Conservation (phyloP, 352 stramenopile species). For the Phytophthora sp. region DNA sequence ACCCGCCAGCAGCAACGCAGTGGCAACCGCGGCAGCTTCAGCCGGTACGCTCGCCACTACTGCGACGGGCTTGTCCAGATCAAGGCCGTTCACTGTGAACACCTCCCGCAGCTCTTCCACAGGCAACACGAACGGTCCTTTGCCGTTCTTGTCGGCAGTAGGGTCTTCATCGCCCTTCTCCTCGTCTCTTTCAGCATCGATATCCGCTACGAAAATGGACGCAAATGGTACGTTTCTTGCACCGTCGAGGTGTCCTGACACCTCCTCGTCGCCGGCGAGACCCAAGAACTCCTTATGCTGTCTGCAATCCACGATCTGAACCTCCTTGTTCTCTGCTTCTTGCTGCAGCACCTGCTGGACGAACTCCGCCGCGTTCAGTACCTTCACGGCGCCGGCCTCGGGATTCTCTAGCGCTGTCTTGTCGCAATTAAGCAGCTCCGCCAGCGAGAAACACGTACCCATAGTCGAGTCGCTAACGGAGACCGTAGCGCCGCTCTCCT, state of each 20-base stretch:
- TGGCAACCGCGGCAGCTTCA: conserved; percentile 72
- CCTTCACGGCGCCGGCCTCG: conserved; percentile 24
- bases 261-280: conserved; percentile 38
- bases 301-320: conserved; percentile 64
- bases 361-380: conserved; percentile 35
- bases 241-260: conserved; percentile 62
- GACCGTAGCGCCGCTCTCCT: conserved; percentile 26
- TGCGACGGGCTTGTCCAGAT: conserved; percentile 43
- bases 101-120: conserved; percentile 45
- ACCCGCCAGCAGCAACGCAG: conserved; percentile 52
- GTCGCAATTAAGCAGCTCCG: conserved; percentile 51
- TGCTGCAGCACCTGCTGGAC: conserved; percentile 39
- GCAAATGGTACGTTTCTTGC: conserved; percentile 61
- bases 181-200: conserved; percentile 24
- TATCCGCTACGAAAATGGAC: conserved; percentile 46
- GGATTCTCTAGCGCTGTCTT: conserved; percentile 39
- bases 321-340: conserved; percentile 22
- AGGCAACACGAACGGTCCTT: conserved; percentile 43
- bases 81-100: conserved; percentile 50
- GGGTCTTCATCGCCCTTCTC: conserved; percentile 36
- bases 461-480: conserved; percentile 34
- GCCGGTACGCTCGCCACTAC: conserved; percentile 51
- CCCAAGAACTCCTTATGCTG: conserved; percentile 57
- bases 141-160: conserved; percentile 27
- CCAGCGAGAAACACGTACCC: conserved; percentile 40